Evolutionary conservation across 176 grass and related monocot species (phyloP).

Genomic region (Carex littledalei): DNA sequence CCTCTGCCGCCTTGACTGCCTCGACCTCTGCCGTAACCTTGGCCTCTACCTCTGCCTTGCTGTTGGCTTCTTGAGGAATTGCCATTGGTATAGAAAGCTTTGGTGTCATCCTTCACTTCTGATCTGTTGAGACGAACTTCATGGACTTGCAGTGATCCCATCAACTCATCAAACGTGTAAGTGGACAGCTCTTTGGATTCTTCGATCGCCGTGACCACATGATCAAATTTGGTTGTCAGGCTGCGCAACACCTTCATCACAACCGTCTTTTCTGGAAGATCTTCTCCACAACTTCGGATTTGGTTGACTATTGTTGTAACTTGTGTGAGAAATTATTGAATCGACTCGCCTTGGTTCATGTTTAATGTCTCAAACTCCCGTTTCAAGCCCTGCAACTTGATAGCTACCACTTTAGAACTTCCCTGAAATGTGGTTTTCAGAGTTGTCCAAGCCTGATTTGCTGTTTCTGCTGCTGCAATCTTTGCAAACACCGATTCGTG

Average conservation of each 20-base stretch:
- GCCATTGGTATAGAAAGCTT: background rate
- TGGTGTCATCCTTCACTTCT: no score
- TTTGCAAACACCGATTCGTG: background rate
- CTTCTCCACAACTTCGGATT: background rate
- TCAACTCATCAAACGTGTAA: no score
- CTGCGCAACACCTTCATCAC: background rate
- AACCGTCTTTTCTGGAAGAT: background rate
- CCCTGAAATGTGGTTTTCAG: background rate
- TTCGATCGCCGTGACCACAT: no score
- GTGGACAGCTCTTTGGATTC: no score
- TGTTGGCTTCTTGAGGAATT: background rate
- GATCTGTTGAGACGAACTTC: no score
- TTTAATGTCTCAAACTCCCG: background rate
- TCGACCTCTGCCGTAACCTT: background rate
- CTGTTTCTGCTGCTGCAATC: background rate
- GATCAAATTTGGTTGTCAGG: no score
- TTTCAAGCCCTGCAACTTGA: background rate
- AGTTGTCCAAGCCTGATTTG: background rate
- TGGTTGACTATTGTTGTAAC: background rate
- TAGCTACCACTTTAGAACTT: background rate
- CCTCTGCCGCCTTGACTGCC: background rate
- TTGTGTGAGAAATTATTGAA: background rate
- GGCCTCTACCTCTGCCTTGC: background rate
- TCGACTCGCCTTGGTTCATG: background rate
- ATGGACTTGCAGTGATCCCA: no score